These are phyloP conservation scores for Cladochytrium replicatum DNA, from an alignment of 192 early-diverging fungal genomes.

Conservation along the genomic window DNA sequence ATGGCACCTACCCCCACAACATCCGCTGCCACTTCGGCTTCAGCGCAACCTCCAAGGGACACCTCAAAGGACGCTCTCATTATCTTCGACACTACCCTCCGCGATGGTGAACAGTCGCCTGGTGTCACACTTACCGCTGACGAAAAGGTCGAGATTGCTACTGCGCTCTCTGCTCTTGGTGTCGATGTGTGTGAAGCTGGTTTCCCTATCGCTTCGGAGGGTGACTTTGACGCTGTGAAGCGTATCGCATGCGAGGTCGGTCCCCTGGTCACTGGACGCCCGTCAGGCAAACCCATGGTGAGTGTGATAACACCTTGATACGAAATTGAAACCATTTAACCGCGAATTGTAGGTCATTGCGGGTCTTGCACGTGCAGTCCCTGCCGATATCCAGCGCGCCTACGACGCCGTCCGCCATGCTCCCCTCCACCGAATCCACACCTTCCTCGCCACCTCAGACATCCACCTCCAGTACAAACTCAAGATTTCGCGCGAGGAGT, in stretches of 20 bases:
- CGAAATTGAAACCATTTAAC: too few relatives aligned
- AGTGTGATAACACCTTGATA: too few relatives aligned
- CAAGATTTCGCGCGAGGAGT: conserved; percentile 78
- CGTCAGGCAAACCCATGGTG: conserved; percentile 72
- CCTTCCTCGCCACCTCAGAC: conserved; percentile 92
- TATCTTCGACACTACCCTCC: conserved; percentile 92
- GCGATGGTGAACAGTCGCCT: conserved; percentile 96
- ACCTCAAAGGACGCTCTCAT: conserved; percentile 79
- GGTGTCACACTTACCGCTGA: conserved; percentile 85
- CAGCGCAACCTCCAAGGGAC: too few relatives aligned
- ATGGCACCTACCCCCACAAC: too few relatives aligned
- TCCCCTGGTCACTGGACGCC: conserved; percentile 64
- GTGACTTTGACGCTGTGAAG: conserved; percentile 92
- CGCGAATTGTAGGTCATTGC: conserved; percentile 81
- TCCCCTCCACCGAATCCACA: conserved; percentile 82
- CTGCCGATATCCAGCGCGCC: conserved; percentile 77
- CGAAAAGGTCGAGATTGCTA: conserved; percentile 93
- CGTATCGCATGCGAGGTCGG: conserved; percentile 90
- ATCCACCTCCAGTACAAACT: conserved; percentile 93
- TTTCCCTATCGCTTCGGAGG: conserved; percentile 86
- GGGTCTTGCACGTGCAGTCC: conserved; percentile 77
- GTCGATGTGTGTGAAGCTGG: conserved; percentile 95
- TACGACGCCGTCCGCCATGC: conserved; percentile 82
- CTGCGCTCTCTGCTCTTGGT: conserved; percentile 80
- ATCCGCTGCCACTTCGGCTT: too few relatives aligned